Base-by-base conservation (phyloP, 371 early-diverging fungal species). In the Blakeslea trispora region DNA sequence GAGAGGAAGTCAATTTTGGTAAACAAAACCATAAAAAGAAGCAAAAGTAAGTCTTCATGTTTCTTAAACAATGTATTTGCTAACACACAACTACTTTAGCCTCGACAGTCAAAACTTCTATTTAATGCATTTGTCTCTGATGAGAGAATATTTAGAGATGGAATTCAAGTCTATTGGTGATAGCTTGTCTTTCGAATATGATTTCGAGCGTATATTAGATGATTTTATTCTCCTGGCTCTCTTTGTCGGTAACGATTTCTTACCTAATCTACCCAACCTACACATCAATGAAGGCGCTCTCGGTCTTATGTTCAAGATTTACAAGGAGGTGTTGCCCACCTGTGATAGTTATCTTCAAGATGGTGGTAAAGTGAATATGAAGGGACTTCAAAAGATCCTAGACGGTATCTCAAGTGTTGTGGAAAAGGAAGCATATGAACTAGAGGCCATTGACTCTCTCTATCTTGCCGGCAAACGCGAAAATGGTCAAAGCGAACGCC, bases 231-330 rank as follows among this genome's bases (percentile, higher is more conserved):
- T 99, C 48, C 63, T 99, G 62, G 89, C 87, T 34, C 89, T 98
- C 64, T 92, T 99, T 64, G 88, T 97, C 32, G 99, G 99, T 51
- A 99, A 99, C 72, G 99, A 99, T 77, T 99, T 99, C 72, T 67
- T 99, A 63, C 99, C 99, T 34, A 88, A 93, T 68, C 67, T 98
- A 44, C 99, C 98, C 37, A 90, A 86, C 51, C 82, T 99, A 22
- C 95, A 99, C 53, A 96, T 99, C 71, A 89, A 88, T 50, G 95
- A 97, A 58, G 93, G 96, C 37, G 99, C 96, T 0, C 72, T 99
- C 40, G 90, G 85, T 50, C 74, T 85, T 5, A 80, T 96, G 79
- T 93, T 96, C 68, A 82, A 84, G n/a, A 81, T 89, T 10, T 96
- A 97, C 71, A 91, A 90, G 61, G 77, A 80, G 46, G 69, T 86